Evolutionary conservation across 306 rosid genomes (phyloP), one percentile per base, ranked within the genome.

Genomic region (Malus sylvestris): DNA sequence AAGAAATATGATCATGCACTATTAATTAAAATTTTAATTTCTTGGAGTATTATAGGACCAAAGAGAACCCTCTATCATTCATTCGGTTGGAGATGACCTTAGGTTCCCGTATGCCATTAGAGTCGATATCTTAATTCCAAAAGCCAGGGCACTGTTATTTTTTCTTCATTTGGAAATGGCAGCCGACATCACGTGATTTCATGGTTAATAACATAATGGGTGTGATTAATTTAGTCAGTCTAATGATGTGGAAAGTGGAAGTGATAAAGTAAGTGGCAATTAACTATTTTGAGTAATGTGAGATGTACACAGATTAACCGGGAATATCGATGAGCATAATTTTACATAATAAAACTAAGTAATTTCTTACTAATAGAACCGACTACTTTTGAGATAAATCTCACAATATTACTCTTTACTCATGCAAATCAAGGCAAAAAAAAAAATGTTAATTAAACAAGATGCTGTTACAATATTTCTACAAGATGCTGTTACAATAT

Each of bases 101-200:
- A 32, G 35, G 1, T 81, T 80, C 74, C 79, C 51, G 27, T 77
- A 49, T 46, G 66, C 78, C 81, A 64, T 72, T 74, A 51, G 46
- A 58, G 29, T 35, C 32, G 40, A 35, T 35, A 6, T 60, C 35
- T 23, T 33, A 20, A 12, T 14, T 71, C 74, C 51, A 14, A 59
- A 55, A 57, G 19, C 45, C 61, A 32, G 58, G 11, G 44, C 30
- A n/a, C 46, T 42, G 67, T 76, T 55, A 15, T 76, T 40, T 58
- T 55, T 67, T 76, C 49, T 68, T 57, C 29, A 57, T 40, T 9
- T 68, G 68, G 73, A 18, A 32, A 35, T 55, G 22, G 80, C 67
- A 33, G 42, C 44, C 8, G 9, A 63, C 10, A 16, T 30, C 68
- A 8, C 42, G 10, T 30, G 9, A 29, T 27, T 32, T 18, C 68